Evolutionary conservation across 2,329 filamentous ascomycete genomes (phyloP), one percentile per base, ranked within the genome.

Genomic region (Fusarium haematococcum): DNA sequence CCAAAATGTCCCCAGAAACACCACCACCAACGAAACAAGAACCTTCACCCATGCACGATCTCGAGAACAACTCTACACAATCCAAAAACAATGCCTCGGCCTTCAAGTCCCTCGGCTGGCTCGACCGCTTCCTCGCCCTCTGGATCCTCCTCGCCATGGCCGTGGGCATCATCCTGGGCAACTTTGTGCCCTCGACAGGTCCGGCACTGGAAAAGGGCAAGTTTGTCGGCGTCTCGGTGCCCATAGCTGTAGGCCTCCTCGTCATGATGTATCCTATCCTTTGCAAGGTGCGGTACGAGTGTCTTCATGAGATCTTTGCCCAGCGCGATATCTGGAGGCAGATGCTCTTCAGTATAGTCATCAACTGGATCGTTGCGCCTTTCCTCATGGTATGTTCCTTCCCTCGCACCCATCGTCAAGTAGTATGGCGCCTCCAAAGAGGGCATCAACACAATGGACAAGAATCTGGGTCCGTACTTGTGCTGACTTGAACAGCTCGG

Each of bases 211-310:
- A 95, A 71, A 89, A 87, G 75, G 94, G 94, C 7, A 88, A 90
- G 30, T 95, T 96, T 76, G 92, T 94, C 0, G 91, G 91, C 0
- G 84, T 94, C 0, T 92, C 90, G 2, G 83, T 92, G 27, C 92
- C 92, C 0, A 93, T 93, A 50, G 94, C 94, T 1, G 85, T 97
- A 57, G 94, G 95, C 0, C 84, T 97, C 1, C 87, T 97, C 2
- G 91, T 97, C 48, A 97, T 97, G 94, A 97, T 97, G 94, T 97
- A 97, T 79, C 95, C 95, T 0, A 97, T 97, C 69, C 85, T 97
- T 0, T 97, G 94, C 87, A 97, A 97, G 81, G 93, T 97, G 7
- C 90, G 90, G 45, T 97, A 91, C 82, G 94, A 97, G 81, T 89
- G 90, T 0, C 83, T 97, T 11, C 93, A 95, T 80, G 84, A 88